These are phyloP conservation scores for Antrodiella citrinella DNA, from an alignment of 768 basidiomycete genomes.

Conservation along the genomic window DNA sequence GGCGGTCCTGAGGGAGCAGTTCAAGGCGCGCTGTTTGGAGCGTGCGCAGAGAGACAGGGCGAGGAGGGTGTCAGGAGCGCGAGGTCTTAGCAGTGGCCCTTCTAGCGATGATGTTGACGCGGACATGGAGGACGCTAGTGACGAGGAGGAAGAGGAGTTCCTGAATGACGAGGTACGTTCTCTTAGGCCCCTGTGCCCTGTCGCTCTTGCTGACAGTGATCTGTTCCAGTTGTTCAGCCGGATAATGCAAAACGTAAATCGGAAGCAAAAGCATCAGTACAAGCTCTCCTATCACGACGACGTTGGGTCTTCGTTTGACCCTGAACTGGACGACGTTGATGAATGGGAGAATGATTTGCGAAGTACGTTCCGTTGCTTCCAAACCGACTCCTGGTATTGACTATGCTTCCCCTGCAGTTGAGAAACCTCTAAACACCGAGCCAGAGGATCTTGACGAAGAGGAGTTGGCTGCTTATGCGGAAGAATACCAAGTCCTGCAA, in stretches of 20 bases:
- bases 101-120: conserved; percentile 48
- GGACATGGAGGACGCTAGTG: conserved; percentile 45
- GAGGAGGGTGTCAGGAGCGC: conserved; percentile 31
- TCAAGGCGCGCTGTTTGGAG: conserved; percentile 55
- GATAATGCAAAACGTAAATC: conserved; percentile 48
- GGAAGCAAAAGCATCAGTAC: conserved; percentile 44
- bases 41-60: conserved; percentile 49
- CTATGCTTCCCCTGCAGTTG: not conserved
- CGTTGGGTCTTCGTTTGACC: conserved; percentile 73
- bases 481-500: conserved; percentile 30
- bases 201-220: too few relatives aligned
- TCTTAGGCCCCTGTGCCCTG: too few relatives aligned
- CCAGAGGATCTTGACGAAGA: conserved; percentile 47
- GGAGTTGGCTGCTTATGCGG: conserved; percentile 52
- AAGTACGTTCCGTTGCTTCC: conserved; percentile 25
- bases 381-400: too few relatives aligned
- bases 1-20: conserved; percentile 47
- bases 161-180: conserved; percentile 55
- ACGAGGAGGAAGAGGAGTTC: conserved; percentile 49
- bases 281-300: conserved; percentile 57
- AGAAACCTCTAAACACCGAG: conserved; percentile 17
- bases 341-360: conserved; percentile 53
- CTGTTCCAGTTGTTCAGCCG: conserved; percentile 53
- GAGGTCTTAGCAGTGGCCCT: conserved; percentile 26
- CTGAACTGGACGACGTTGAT: conserved; percentile 54